These are phyloP conservation scores for Musa balbisiana DNA, from an alignment of 202 grass and related monocot genomes.

Conservation along the genomic window DNA sequence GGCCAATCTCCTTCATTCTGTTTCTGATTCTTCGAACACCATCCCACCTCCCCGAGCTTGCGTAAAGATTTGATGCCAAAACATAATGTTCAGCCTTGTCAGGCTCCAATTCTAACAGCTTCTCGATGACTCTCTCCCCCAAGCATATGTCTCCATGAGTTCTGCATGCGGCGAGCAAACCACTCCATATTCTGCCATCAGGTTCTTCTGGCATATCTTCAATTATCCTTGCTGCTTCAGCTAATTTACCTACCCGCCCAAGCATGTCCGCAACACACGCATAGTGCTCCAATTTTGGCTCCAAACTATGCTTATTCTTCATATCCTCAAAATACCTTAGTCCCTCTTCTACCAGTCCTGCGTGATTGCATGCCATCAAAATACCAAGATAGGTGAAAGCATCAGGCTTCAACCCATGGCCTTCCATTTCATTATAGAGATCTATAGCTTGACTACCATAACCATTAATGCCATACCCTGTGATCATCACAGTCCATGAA, in stretches of 20 bases:
- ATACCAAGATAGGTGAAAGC: conserved; percentile 49
- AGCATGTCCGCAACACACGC: conserved; percentile 83
- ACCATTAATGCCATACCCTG: conserved; percentile 35
- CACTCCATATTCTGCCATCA: conserved; percentile 61
- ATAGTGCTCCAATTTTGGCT: conserved; percentile 68
- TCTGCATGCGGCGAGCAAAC: conserved; percentile 61
- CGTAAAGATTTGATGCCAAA: conserved; percentile 25
- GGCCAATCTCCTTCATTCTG: conserved; percentile 21
- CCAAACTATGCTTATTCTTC: conserved; percentile 57
- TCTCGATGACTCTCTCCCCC: conserved; percentile 57
- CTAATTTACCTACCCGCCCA: conserved; percentile 63
- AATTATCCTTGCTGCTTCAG: conserved; percentile 8
- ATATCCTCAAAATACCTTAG: conserved; percentile 56
- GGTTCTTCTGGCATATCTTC: conserved; percentile 51
- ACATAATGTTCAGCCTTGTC: conserved; percentile 22
- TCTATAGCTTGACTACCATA: conserved; percentile 3
- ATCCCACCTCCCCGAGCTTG: conserved; percentile 20
- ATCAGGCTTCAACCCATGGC: conserved; percentile 53
- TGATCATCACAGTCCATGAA: conserved; percentile 60
- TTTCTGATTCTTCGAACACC: conserved; percentile 18
- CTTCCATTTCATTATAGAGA: conserved; percentile 24
- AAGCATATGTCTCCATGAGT: conserved; percentile 56
- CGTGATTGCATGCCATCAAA: conserved; percentile 73
- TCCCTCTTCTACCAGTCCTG: conserved; percentile 68
- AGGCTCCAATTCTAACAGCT: conserved; percentile 24